A percentile compares a stretch with the other conserved stretches of the same genome.
These are phyloP conservation scores for Backusella luteola DNA, from an alignment of 192 early-diverging fungal genomes.

Conservation along the genomic window DNA sequence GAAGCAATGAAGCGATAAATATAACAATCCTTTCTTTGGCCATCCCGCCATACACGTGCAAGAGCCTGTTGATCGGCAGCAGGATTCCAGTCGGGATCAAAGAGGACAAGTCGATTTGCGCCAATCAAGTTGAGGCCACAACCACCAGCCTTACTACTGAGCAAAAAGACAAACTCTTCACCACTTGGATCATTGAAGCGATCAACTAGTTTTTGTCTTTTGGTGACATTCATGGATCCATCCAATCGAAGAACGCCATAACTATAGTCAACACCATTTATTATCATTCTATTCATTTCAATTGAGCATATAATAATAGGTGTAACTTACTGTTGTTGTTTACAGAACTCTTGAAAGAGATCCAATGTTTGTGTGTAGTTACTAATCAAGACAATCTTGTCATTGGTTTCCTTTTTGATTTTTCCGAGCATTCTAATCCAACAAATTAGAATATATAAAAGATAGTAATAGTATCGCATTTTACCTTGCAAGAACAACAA, in stretches of 20 bases:
- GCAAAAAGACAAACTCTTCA: slow-evolving; percentile 88
- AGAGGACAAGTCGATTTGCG: slow-evolving; percentile 93
- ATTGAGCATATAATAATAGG: not conserved
- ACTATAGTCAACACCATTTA: slow-evolving; percentile 22
- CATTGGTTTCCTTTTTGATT: slow-evolving; percentile 67
- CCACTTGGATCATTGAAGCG: slow-evolving; percentile 91
- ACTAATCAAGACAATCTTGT: slow-evolving; percentile 98
- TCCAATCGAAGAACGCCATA: slow-evolving; percentile 85
- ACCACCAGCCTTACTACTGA: slow-evolving; percentile 98
- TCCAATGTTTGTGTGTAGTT: slow-evolving; percentile 99
- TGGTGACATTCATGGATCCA: slow-evolving; percentile 87
- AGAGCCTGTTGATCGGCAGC: slow-evolving; percentile 95
- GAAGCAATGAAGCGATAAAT: slow-evolving; percentile 98
- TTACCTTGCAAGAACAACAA: slow-evolving; percentile 72
- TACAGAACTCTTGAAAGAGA: slow-evolving; percentile 88
- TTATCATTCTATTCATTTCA: not conserved
- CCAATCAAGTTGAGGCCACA: slow-evolving; percentile 99
- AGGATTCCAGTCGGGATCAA: slow-evolving; percentile 97
- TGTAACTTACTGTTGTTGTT: slow-evolving; percentile 59
- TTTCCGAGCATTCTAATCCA: slow-evolving; percentile 63
- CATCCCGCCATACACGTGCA: slow-evolving; percentile 88
- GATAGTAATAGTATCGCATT: not conserved
- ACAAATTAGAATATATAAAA: not conserved
- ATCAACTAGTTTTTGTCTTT: slow-evolving; percentile 95
- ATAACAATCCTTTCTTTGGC: slow-evolving; percentile 77